A percentile compares a stretch with the other conserved stretches of the same genome.
These are phyloP conservation scores for Penicillium sp. DNA, from an alignment of 2,329 filamentous ascomycete genomes.

Conservation along the genomic window DNA sequence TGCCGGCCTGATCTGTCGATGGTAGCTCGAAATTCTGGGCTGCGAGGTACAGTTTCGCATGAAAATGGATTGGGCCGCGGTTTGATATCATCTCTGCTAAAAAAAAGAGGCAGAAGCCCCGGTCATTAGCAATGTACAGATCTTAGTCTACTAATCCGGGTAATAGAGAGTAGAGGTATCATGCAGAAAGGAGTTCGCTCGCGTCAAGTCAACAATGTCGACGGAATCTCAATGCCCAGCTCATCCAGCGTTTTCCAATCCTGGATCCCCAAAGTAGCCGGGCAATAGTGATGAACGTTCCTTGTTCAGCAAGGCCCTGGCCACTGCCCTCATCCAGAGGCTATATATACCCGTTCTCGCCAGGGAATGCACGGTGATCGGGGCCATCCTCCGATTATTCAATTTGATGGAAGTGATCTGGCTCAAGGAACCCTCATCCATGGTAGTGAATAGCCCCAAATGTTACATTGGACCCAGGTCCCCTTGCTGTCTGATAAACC, in stretches of 20 bases:
- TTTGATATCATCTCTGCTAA: slow-evolving; percentile 56
- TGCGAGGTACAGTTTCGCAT: slow-evolving; percentile 56
- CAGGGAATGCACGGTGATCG: slow-evolving; percentile 50
- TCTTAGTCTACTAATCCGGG: too few species aligned
- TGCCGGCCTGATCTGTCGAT: slow-evolving; percentile 57
- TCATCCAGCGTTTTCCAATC: slow-evolving; percentile 46
- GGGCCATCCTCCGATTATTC: slow-evolving; percentile 43
- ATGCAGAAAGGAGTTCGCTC: slow-evolving; percentile 20
- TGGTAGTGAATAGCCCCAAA: slow-evolving; percentile 31
- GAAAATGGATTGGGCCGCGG: slow-evolving; percentile 60
- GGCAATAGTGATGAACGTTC: slow-evolving; percentile 60
- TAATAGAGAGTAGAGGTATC: background rate
- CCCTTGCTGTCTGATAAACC: too few species aligned
- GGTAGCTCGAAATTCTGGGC: slow-evolving; percentile 50
- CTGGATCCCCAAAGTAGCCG: slow-evolving; percentile 61
- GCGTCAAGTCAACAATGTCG: slow-evolving; percentile 60
- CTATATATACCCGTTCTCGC: slow-evolving; percentile 55
- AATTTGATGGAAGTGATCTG: slow-evolving; percentile 32
- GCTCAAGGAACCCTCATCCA: slow-evolving; percentile 49
- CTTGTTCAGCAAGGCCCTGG: slow-evolving; percentile 60
- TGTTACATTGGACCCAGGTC: slow-evolving; percentile 3
- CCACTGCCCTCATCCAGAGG: slow-evolving; percentile 53
- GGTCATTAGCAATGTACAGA: slow-evolving; percentile 7
- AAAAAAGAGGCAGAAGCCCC: background rate
- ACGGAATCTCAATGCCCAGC: slow-evolving; percentile 51